Conservation (phyloP, 2,329 filamentous ascomycete species). For the Aspergillus hortae region DNA sequence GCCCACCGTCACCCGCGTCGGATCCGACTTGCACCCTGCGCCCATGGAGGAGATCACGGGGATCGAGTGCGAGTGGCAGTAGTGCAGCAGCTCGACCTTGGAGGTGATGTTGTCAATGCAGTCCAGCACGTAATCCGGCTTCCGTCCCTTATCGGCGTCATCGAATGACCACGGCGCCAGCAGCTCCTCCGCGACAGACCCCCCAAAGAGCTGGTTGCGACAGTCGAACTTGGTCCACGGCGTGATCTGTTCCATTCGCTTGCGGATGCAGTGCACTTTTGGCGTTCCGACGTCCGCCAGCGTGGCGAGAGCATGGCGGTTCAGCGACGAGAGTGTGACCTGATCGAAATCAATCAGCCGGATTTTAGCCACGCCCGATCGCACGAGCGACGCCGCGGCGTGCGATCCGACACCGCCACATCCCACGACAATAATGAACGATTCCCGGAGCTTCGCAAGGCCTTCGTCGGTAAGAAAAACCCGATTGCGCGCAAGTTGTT, state of each 20-base stretch:
- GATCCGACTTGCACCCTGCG: slow-evolving; percentile 86
- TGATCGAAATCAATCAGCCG: slow-evolving; percentile 96
- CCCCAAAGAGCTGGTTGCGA: slow-evolving; percentile 77
- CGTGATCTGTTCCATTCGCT: slow-evolving; percentile 76
- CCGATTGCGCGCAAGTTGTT: slow-evolving; percentile 89
- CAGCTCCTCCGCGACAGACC: slow-evolving; percentile 60
- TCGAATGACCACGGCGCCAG: slow-evolving; percentile 62
- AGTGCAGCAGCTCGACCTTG: slow-evolving; percentile 85
- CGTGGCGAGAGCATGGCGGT: slow-evolving; percentile 93
- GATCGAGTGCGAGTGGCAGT: slow-evolving; percentile 74
- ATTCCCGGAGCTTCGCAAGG: slow-evolving; percentile 70
- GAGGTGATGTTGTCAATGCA: slow-evolving; percentile 98
- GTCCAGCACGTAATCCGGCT: slow-evolving; percentile 87
- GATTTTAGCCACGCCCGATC: slow-evolving; percentile 83
- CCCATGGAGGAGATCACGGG: slow-evolving; percentile 94
- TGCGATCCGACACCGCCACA: slow-evolving; percentile 95
- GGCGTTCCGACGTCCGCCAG: slow-evolving; percentile 88
- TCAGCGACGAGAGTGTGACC: slow-evolving; percentile 89
- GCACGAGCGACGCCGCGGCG: slow-evolving; percentile 76
- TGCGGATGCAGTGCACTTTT: slow-evolving; percentile 82
- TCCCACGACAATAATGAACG: slow-evolving; percentile 86
- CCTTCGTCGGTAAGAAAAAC: slow-evolving; percentile 85
- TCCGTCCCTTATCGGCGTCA: slow-evolving; percentile 41
- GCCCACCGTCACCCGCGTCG: slow-evolving; percentile 80
- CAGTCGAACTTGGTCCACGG: slow-evolving; percentile 92